phyloP scores from a whole-genome alignment of 495 filamentous ascomycete species.

The Penicillium goetzii region DNA sequence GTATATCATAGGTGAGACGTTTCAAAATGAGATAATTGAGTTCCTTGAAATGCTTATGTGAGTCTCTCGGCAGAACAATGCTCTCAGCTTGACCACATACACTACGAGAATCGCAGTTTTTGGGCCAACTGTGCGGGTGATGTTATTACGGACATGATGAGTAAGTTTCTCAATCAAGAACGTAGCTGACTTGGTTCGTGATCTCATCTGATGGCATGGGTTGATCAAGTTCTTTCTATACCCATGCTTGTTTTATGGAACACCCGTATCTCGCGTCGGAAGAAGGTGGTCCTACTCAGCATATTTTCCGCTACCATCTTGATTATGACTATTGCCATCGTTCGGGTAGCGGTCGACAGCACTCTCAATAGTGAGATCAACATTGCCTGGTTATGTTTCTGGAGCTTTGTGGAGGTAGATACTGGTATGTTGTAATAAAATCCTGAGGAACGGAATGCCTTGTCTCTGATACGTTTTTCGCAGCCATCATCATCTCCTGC shows the following conservation, averaged over 20 bases:
- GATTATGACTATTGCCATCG: slow-evolving; percentile 30
- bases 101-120: slow-evolving; percentile 25
- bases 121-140: slow-evolving; percentile 25
- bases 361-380: slow-evolving; percentile 20
- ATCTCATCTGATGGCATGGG: not conserved
- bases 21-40: not conserved
- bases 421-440: slow-evolving; percentile 13
- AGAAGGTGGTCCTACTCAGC: slow-evolving; percentile 28
- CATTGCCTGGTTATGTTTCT: slow-evolving; percentile 33
- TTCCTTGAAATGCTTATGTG: not conserved
- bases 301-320: slow-evolving; percentile 32
- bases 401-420: slow-evolving; percentile 35
- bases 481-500: slow-evolving; percentile 24
- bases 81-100: slow-evolving; percentile 17
- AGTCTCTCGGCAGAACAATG: slow-evolving; percentile 17
- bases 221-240: slow-evolving; percentile 5
- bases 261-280: slow-evolving; percentile 21
- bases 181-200: not conserved
- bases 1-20: slow-evolving; percentile 20
- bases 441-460: not conserved
- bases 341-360: slow-evolving; percentile 28
- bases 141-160: slow-evolving; percentile 29
- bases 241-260: slow-evolving; percentile 26
- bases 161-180: slow-evolving; percentile 12
- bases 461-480: not conserved